Evolutionary conservation across 257 asterid species (phyloP), one percentile per base, ranked within the genome.

Genomic region (Eucommia ulmoides): DNA sequence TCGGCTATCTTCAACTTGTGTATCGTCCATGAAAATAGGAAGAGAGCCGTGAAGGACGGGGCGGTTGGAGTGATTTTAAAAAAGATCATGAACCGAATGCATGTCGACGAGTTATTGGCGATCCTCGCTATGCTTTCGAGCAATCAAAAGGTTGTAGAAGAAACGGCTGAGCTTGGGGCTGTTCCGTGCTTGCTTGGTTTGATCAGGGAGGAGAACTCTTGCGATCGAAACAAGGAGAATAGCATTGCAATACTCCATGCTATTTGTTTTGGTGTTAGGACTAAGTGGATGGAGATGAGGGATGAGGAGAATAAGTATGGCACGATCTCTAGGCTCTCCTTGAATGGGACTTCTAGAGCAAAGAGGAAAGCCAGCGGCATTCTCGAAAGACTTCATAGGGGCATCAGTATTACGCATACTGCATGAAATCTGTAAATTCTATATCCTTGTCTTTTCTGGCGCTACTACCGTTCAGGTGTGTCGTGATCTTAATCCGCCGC

Each of bases 341-440:
- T 65, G 51, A 68, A 76, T 45, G 98, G 98, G 47, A 78, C 91
- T 19, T 70, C 96, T 9, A 62, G 98, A 58, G 94, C 98, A 7
- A 71, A 74, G 76, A 80, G 98, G 49, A 89, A 89, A 73, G 96
- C 98, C 12, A 56, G 48, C 18, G 78, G 77, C 66, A 74, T 89
- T 54, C 94, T 89, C 1, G 94, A 80, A 49, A 74, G 89, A 53
- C 68, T 88, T 48, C 77, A 68, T 33, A 57, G 80, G 64, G 64
- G 68, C 4, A 52, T 55, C 62, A 62, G 67, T 55, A 66, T 67
- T 24, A 88, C 79, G 22, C 83, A 84, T 24, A 79, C 95, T 1
- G 87, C 95, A 5, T 88, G 77, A 66, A 65, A 44, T 50, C 65
- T 88, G 97, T 88, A 84, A 68, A 88, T 88, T 84, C 93, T 75